These are phyloP conservation scores for Rhizophagus clarus DNA, from an alignment of 192 early-diverging fungal species.

Conservation along the genomic window DNA sequence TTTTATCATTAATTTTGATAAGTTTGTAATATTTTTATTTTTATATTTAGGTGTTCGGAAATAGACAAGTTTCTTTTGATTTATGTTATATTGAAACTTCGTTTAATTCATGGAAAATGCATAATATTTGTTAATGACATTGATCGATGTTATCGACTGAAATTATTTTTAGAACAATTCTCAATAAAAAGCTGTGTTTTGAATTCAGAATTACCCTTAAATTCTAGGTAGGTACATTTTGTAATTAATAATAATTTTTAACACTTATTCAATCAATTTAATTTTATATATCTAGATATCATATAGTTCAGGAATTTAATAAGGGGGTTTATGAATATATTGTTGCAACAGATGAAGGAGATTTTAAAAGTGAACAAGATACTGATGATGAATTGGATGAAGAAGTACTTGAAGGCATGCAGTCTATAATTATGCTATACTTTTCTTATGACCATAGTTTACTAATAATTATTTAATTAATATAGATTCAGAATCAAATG, in stretches of 20 bases:
- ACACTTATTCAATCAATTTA: neutral
- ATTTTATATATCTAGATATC: slow-evolving; percentile 58
- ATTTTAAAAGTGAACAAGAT: slow-evolving; percentile 66
- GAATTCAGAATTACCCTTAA: slow-evolving; percentile 94
- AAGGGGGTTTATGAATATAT: slow-evolving; percentile 93
- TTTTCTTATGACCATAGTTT: neutral
- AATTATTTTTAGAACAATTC: slow-evolving; percentile 97
- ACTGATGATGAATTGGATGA: slow-evolving; percentile 59
- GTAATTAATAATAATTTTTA: neutral
- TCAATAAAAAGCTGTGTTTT: slow-evolving; percentile 87
- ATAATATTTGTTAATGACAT: slow-evolving; percentile 97
- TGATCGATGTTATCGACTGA: slow-evolving; percentile 88
- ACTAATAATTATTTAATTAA: neutral
- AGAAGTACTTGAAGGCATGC: slow-evolving; percentile 42
- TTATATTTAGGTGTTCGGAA: slow-evolving; percentile 60
- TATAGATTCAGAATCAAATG: slow-evolving; percentile 33
- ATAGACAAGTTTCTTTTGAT: slow-evolving; percentile 87
- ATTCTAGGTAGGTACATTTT: slow-evolving; percentile 51
- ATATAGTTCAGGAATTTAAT: slow-evolving; percentile 98
- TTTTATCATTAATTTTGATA: neutral
- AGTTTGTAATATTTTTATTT: neutral
- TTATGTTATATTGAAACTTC: slow-evolving; percentile 89
- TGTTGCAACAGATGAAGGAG: slow-evolving; percentile 93
- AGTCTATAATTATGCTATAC: neutral
- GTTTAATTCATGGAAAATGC: slow-evolving; percentile 86